Percentiles rank a stretch among this genome's conserved stretches.
Conservation (phyloP, 2,329 filamentous ascomycete genomes). For the Xylaria sp. region DNA sequence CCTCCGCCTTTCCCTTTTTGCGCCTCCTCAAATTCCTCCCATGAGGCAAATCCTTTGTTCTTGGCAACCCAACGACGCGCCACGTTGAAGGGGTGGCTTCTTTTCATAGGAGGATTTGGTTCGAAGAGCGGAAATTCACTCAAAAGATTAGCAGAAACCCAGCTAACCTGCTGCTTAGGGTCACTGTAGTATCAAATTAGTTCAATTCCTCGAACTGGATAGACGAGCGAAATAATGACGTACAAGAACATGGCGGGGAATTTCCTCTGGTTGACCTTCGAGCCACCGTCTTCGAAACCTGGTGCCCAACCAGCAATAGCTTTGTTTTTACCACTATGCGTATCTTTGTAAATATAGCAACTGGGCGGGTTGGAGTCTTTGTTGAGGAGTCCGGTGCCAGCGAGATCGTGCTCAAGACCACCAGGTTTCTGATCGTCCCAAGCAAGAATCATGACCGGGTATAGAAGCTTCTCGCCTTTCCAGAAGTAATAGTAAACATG, state of each 20-base stretch:
- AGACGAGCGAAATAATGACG: background rate
- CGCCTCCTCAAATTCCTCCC: conserved; percentile 42
- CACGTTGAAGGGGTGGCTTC: conserved; percentile 40
- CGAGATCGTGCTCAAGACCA: conserved; percentile 47
- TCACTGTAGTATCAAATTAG: conserved; percentile 41
- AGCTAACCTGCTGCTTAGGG: conserved; percentile 39
- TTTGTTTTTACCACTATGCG: background rate
- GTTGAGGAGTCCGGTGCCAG: conserved; percentile 47
- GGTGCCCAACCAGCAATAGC: conserved; percentile 52
- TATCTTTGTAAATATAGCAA: conserved; percentile 50
- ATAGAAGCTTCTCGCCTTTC: conserved; percentile 44
- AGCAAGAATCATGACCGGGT: conserved; percentile 53
- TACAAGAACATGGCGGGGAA: conserved; percentile 55
- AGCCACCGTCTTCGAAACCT: conserved; percentile 52
- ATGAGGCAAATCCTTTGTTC: conserved; percentile 42
- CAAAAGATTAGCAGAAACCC: conserved; percentile 41
- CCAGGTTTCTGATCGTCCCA: conserved; percentile 48
- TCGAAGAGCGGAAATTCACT: conserved; percentile 42
- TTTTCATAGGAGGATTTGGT: conserved; percentile 27
- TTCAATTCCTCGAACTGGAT: background rate
- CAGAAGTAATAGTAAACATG: conserved; percentile 51
- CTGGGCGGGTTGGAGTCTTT: conserved; percentile 43
- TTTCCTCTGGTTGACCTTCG: conserved; percentile 48
- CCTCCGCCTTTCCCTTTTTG: conserved; percentile 22
- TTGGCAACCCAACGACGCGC: conserved; percentile 45